Evolutionary conservation across 2,329 filamentous ascomycete genomes (phyloP).

Genomic region (Colletotrichum theobromicola): DNA sequence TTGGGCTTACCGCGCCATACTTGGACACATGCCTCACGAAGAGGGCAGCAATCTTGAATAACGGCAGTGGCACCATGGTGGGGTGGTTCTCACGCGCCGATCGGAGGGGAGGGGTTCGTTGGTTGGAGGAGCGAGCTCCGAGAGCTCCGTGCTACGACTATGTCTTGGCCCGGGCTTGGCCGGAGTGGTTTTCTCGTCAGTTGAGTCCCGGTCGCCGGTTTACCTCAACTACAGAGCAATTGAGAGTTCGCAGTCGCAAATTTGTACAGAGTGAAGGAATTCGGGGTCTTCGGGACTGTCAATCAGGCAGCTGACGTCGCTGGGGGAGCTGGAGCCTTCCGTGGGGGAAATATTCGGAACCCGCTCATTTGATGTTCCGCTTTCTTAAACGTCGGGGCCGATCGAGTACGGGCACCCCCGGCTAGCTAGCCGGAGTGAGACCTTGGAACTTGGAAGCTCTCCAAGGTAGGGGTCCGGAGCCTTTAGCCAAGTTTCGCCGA

Average conservation of each 20-base stretch:
- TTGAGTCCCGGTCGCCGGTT: background rate
- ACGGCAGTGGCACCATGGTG: slow-evolving; percentile 67
- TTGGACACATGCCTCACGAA: slow-evolving; percentile 72
- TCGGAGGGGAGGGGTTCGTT: background rate
- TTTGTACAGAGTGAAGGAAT: background rate
- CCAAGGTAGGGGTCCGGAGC: background rate
- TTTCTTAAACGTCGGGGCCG: slow-evolving; percentile 5
- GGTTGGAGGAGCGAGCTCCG: slow-evolving; percentile 16
- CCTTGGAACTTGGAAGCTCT: background rate
- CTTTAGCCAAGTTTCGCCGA: background rate
- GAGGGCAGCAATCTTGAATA: slow-evolving; percentile 71
- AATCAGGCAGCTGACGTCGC: background rate
- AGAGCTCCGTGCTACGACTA: slow-evolving; percentile 7
- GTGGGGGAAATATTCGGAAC: slow-evolving; percentile 1
- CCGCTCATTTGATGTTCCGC: slow-evolving; percentile 21
- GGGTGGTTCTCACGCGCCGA: background rate
- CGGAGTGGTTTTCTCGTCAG: background rate
- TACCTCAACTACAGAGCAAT: background rate
- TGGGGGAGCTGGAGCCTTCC: background rate
- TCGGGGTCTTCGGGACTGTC: background rate
- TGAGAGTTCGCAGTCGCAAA: background rate
- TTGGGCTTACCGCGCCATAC: slow-evolving; percentile 68
- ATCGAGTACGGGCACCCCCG: slow-evolving; percentile 1
- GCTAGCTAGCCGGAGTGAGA: background rate
- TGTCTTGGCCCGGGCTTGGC: slow-evolving; percentile 14